phyloP scores from a whole-genome alignment of 371 early-diverging fungal species.

The Coemansia linderi region DNA sequence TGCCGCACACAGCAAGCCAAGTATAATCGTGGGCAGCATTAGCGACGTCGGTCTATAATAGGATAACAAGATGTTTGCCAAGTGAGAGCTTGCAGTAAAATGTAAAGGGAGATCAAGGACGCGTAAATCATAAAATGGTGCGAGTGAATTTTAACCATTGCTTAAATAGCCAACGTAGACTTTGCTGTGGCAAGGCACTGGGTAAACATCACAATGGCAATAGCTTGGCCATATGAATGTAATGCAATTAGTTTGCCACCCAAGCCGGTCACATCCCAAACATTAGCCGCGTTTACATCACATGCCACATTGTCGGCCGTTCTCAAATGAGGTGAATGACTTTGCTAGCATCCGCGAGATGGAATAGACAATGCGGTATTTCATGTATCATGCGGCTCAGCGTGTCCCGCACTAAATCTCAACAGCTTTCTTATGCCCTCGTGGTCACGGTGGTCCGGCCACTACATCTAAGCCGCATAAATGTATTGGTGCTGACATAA shows the following conservation, averaged over 20 bases:
- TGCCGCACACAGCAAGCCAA: constrained; percentile 5
- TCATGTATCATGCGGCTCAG: constrained; percentile 1
- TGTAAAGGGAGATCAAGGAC: not conserved
- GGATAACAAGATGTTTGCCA: not conserved
- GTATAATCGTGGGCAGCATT: not conserved
- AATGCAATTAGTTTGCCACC: not conserved
- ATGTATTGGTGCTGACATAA: not conserved
- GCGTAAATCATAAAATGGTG: not conserved
- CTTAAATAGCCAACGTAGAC: not conserved
- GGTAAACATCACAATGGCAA: not conserved
- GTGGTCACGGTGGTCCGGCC: constrained; percentile 9
- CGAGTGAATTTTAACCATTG: not conserved
- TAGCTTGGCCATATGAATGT: not conserved
- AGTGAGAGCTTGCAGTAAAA: not conserved
- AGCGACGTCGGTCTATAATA: not conserved
- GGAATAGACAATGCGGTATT: not conserved
- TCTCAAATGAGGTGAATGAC: not conserved
- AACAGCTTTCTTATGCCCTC: not conserved
- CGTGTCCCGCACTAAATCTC: not conserved
- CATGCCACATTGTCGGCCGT: not conserved
- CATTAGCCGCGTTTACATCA: not conserved
- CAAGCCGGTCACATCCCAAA: not conserved
- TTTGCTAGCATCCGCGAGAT: not conserved
- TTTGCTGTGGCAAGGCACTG: not conserved
- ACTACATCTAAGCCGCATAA: not conserved